Conservation (phyloP, 169 alveolate genomes). For the Perkinsus marinus region DNA sequence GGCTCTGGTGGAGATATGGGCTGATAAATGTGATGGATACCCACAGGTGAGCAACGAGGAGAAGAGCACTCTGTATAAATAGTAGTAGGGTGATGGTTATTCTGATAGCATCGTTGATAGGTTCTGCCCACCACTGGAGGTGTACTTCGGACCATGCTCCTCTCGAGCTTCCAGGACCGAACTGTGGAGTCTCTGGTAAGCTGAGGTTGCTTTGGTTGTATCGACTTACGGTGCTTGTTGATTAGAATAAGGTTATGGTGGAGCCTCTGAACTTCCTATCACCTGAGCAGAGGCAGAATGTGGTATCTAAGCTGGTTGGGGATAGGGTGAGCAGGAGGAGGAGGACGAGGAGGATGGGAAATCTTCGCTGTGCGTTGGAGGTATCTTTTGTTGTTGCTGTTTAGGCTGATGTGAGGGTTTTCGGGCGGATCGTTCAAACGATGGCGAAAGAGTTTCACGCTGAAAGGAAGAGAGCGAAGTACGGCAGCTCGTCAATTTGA, state of each 20-base stretch:
- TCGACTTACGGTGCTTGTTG: neutral
- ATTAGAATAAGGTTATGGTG: neutral
- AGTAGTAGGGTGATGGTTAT: too few species aligned
- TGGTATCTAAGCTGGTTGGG: neutral
- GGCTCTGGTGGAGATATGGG: neutral
- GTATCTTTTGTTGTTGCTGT: neutral
- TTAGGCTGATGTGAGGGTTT: neutral
- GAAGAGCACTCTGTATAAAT: too few species aligned
- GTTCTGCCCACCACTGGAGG: neutral
- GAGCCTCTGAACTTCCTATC: neutral
- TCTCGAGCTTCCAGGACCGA: neutral
- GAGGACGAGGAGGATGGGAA: neutral
- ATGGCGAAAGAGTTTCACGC: neutral
- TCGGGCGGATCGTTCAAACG: neutral
- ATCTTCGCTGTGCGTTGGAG: neutral
- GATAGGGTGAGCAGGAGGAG: neutral
- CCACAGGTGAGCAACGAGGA: neutral
- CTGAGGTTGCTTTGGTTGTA: too few species aligned
- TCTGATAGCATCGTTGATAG: too few species aligned
- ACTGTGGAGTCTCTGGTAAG: neutral
- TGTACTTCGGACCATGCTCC: neutral
- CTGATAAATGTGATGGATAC: neutral
- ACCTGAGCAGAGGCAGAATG: neutral
- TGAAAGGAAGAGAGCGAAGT: neutral
- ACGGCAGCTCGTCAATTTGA: neutral